Evolutionary conservation across 2,329 filamentous ascomycete species (phyloP).

Genomic region (Fusarium sp.): DNA sequence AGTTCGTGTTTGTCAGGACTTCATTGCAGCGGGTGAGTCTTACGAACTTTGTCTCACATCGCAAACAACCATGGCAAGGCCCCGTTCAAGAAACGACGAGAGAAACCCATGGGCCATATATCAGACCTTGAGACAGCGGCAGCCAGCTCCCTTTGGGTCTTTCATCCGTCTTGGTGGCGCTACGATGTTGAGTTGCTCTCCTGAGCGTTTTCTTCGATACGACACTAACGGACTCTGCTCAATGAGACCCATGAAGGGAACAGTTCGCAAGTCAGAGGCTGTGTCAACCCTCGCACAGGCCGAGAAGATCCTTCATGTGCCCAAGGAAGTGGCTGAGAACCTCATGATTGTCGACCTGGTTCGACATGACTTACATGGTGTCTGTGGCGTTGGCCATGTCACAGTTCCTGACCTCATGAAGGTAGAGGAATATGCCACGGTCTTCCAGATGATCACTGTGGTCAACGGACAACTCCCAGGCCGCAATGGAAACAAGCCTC

Average conservation of each 20-base stretch:
- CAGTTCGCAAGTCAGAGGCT: slow-evolving; percentile 78
- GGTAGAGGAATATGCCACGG: slow-evolving; percentile 89
- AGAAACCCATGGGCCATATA: slow-evolving; percentile 74
- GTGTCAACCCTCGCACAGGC: slow-evolving; percentile 77
- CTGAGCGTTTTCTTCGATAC: slow-evolving; percentile 83
- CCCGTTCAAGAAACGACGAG: slow-evolving; percentile 27
- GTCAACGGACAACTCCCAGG: slow-evolving; percentile 74
- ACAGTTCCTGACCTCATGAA: slow-evolving; percentile 80
- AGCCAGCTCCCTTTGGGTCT: slow-evolving; percentile 86
- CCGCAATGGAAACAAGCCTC: slow-evolving; percentile 18
- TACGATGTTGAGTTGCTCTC: slow-evolving; percentile 83
- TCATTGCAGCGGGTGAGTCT: slow-evolving; percentile 79
- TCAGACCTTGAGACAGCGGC: slow-evolving; percentile 71
- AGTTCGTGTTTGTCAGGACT: slow-evolving; percentile 74
- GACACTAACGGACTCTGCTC: slow-evolving; percentile 66
- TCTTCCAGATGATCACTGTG: slow-evolving; percentile 91
- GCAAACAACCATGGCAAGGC: slow-evolving; percentile 70
- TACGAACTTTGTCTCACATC: slow-evolving; percentile 88
- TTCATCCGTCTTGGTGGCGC: slow-evolving; percentile 76
- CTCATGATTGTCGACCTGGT: slow-evolving; percentile 98
- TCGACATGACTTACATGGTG: slow-evolving; percentile 89
- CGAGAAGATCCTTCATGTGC: slow-evolving; percentile 75
- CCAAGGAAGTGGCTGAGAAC: slow-evolving; percentile 95
- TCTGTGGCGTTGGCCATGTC: slow-evolving; percentile 79
- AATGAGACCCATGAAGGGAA: slow-evolving; percentile 96